phyloP scores from a whole-genome alignment of 192 early-diverging fungal species.

The Thoreauomyces humboldtii region DNA sequence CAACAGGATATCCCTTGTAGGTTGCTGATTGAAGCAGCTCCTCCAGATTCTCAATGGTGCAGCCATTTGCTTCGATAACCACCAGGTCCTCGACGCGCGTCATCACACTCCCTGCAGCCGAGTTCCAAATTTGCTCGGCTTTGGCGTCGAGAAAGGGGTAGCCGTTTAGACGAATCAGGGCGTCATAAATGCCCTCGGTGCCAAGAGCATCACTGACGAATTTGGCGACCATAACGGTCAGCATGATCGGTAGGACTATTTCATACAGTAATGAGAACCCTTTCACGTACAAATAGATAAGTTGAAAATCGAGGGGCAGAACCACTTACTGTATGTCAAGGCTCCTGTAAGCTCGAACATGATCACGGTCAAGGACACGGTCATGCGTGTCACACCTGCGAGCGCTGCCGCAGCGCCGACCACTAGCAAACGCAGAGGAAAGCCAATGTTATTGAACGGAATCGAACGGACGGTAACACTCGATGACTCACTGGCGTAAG shows the following conservation, averaged over 20 bases:
- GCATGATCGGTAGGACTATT: conserved; percentile 55
- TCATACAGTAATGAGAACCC: not conserved
- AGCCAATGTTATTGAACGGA: not conserved
- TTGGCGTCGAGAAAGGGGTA: conserved; percentile 55
- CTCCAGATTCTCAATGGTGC: conserved; percentile 49
- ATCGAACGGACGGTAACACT: conserved; percentile 16
- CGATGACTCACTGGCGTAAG: conserved; percentile 66
- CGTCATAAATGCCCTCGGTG: conserved; percentile 68
- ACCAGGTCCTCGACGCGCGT: conserved; percentile 36
- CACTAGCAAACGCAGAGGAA: conserved; percentile 32
- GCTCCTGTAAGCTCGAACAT: conserved; percentile 99
- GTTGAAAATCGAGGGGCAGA: not conserved
- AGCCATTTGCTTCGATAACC: conserved; percentile 28
- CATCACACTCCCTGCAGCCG: conserved; percentile 37
- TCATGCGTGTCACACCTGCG: conserved; percentile 84
- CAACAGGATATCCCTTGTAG: conserved; percentile 52
- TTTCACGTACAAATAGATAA: not conserved
- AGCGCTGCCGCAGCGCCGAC: conserved; percentile 89
- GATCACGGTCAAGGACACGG: conserved; percentile 81
- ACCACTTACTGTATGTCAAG: conserved; percentile 69
- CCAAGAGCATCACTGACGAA: conserved; percentile 74
- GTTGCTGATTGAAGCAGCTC: conserved; percentile 48
- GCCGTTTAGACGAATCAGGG: conserved; percentile 46
- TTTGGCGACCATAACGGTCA: conserved; percentile 56
- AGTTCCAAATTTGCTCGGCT: conserved; percentile 33